These are phyloP conservation scores for Suillus hirtellus DNA, from an alignment of 768 basidiomycete species.

Conservation along the genomic window DNA sequence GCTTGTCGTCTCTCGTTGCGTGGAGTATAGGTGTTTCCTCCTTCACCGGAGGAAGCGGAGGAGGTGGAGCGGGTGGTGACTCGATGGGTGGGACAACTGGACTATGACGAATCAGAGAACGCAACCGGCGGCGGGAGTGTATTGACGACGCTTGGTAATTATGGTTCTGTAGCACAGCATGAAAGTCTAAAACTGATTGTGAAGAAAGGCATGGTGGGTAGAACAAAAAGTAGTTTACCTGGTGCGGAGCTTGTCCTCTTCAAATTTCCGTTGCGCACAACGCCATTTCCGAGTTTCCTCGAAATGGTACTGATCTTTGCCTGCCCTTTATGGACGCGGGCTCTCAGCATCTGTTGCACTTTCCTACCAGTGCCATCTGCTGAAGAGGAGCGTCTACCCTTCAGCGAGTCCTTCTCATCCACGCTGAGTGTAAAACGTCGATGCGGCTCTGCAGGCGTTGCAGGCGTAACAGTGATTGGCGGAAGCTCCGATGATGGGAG, in stretches of 20 bases:
- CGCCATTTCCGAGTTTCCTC: slow-evolving; percentile 72
- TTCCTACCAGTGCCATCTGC: slow-evolving; percentile 62
- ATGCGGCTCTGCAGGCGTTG: slow-evolving; percentile 48
- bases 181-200: slow-evolving; percentile 57
- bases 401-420: slow-evolving; percentile 16
- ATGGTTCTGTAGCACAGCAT: slow-evolving; percentile 58
- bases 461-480: slow-evolving; percentile 63
- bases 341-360: slow-evolving; percentile 73
- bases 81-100: slow-evolving; percentile 32
- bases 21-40: slow-evolving; percentile 33
- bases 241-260: slow-evolving; percentile 69
- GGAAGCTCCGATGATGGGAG: slow-evolving; percentile 14
- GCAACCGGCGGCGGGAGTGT: slow-evolving; percentile 69
- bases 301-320: slow-evolving; percentile 75
- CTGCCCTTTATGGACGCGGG: slow-evolving; percentile 71
- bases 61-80: slow-evolving; percentile 36
- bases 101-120: slow-evolving; percentile 43
- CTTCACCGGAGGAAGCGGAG: slow-evolving; percentile 36
- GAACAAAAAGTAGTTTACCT: slow-evolving; percentile 41
- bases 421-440: slow-evolving; percentile 22
- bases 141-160: slow-evolving; percentile 81
- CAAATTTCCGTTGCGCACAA: slow-evolving; percentile 53
- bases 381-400: slow-evolving; percentile 29
- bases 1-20: slow-evolving; percentile 57
- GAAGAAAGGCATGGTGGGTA: neutral